These are phyloP conservation scores for Lipomyces japonicus DNA, from an alignment of 805 yeast genomes.

Conservation along the genomic window DNA sequence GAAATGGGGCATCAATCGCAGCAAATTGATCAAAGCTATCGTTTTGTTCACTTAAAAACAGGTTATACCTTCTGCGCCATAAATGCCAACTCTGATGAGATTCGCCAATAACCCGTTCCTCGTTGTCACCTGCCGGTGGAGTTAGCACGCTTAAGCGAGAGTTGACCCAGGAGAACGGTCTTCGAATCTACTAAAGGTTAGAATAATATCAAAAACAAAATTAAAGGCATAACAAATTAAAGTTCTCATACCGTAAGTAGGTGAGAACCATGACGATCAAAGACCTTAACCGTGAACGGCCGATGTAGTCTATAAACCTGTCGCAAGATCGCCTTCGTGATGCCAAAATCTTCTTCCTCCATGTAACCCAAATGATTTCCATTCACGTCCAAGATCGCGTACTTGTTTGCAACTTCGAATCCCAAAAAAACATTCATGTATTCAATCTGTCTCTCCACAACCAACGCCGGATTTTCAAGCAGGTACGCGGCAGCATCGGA, in stretches of 20 bases:
- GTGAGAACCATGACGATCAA: slow-evolving; percentile 37
- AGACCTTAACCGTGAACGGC: slow-evolving; percentile 50
- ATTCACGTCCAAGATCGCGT: slow-evolving; percentile 57
- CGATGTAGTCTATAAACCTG: slow-evolving; percentile 82
- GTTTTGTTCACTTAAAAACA: slow-evolving; percentile 45
- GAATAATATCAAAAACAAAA: neutral
- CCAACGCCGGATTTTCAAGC: slow-evolving; percentile 74
- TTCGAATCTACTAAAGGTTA: slow-evolving; percentile 44
- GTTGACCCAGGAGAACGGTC: slow-evolving; percentile 86
- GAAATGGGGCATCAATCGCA: slow-evolving; percentile 76
- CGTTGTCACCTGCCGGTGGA: slow-evolving; percentile 41
- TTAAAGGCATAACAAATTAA: neutral
- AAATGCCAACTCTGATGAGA: slow-evolving; percentile 90
- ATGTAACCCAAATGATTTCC: slow-evolving; percentile 78
- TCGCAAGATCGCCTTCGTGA: slow-evolving; percentile 62
- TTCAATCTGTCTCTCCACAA: slow-evolving; percentile 84
- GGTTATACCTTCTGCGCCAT: slow-evolving; percentile 85
- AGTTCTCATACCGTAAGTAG: slow-evolving; percentile 34
- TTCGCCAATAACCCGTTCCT: slow-evolving; percentile 65
- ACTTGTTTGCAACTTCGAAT: slow-evolving; percentile 1
- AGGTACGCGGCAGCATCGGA: slow-evolving; percentile 58
- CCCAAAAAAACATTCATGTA: slow-evolving; percentile 71
- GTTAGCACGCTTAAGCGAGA: slow-evolving; percentile 80
- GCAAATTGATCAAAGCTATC: slow-evolving; percentile 69
- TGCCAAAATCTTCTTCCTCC: slow-evolving; percentile 74